A percentile compares a stretch with the other conserved stretches of the same genome.
Evolutionary conservation across 2,329 filamentous ascomycete species (phyloP).

Genomic region (Epichloe sibirici): DNA sequence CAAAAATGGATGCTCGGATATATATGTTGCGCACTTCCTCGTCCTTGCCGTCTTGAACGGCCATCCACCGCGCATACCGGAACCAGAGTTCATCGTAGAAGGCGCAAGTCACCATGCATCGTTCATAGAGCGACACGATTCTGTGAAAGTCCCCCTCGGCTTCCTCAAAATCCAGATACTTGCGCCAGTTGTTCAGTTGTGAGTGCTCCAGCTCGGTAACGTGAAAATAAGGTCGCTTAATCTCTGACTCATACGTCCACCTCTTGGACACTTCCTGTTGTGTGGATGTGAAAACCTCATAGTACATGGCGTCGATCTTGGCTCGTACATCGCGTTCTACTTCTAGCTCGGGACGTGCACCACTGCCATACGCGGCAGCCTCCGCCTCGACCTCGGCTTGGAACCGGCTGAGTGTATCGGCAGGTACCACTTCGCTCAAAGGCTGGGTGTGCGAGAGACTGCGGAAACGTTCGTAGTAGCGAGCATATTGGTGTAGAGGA

Average conservation of each 20-base stretch:
- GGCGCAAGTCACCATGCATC: slow-evolving; percentile 83
- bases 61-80: slow-evolving; percentile 94
- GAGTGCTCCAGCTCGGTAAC: slow-evolving; percentile 81
- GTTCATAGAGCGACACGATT: slow-evolving; percentile 78
- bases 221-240: slow-evolving; percentile 95
- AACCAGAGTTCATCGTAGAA: slow-evolving; percentile 98
- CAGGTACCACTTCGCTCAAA: slow-evolving; percentile 57
- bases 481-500: slow-evolving; percentile 88
- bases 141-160: slow-evolving; percentile 64
- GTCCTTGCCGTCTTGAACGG: slow-evolving; percentile 63
- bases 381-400: slow-evolving; percentile 61
- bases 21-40: slow-evolving; percentile 91
- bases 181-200: slow-evolving; percentile 83
- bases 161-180: slow-evolving; percentile 95
- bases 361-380: slow-evolving; percentile 35
- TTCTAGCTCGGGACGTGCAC: slow-evolving; percentile 58
- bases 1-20: slow-evolving; percentile 76
- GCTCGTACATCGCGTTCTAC: slow-evolving; percentile 70
- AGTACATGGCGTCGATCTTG: slow-evolving; percentile 69
- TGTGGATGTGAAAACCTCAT: slow-evolving; percentile 68
- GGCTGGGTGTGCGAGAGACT: slow-evolving; percentile 62
- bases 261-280: slow-evolving; percentile 83
- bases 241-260: slow-evolving; percentile 89
- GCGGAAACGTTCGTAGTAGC: slow-evolving; percentile 88
- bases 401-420: slow-evolving; percentile 56